Evolutionary conservation across 2,329 filamentous ascomycete genomes (phyloP).

Genomic region (Biscogniauxia marginata): DNA sequence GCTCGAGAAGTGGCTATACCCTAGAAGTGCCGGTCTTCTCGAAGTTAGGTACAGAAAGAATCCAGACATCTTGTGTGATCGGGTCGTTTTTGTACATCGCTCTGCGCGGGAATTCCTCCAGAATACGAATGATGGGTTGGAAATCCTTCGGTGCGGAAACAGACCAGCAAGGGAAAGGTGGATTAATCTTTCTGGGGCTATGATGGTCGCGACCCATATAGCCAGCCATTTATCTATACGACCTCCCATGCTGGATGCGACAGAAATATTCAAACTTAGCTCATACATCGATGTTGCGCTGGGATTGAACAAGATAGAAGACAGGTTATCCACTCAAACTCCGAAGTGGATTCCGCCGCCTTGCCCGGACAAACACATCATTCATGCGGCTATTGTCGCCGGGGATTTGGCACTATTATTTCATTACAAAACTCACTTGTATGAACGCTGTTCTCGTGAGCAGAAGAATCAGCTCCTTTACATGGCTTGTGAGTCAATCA

Average conservation of each 20-base stretch:
- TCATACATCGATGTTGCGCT: background rate
- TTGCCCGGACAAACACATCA: background rate
- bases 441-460: no score
- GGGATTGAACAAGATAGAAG: background rate
- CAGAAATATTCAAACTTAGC: no score
- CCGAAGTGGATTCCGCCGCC: background rate
- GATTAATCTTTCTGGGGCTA: background rate
- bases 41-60: background rate
- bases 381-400: background rate
- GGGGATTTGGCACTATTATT: no score
- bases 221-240: no score
- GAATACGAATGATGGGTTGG: constrained; percentile 4
- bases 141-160: background rate
- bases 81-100: constrained; percentile 6
- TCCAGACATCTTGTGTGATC: no score
- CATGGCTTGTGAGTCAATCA: no score
- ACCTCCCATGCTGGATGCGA: background rate
- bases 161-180: background rate
- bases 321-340: background rate
- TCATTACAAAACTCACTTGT: no score
- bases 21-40: constrained; percentile 7
- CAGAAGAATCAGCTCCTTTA: no score
- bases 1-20: background rate
- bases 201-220: background rate
- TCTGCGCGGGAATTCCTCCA: constrained; percentile 10